These are phyloP conservation scores for Backusella mclennaniae DNA, from an alignment of 192 early-diverging fungal genomes.

Conservation along the genomic window DNA sequence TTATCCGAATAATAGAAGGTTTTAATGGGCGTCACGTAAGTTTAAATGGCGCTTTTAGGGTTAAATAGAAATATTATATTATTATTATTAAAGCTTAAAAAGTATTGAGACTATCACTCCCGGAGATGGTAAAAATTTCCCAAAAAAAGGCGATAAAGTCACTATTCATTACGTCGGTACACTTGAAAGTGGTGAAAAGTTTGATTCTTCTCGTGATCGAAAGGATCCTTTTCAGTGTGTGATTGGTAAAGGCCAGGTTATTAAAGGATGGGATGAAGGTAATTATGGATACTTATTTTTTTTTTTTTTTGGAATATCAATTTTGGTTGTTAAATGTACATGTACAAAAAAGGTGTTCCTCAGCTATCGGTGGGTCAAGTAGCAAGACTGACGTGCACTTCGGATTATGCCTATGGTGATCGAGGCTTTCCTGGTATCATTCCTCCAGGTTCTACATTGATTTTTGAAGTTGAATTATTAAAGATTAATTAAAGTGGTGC, in stretches of 20 bases:
- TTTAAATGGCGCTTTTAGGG: background rate
- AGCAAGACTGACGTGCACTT: constrained; percentile 79
- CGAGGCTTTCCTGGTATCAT: constrained; percentile 39
- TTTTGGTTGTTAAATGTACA: background rate
- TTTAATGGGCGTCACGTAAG: background rate
- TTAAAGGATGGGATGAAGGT: constrained; percentile 69
- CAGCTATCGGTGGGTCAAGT: constrained; percentile 89
- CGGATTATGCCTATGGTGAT: constrained; percentile 63
- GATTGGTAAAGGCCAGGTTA: constrained; percentile 94
- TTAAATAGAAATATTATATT: background rate
- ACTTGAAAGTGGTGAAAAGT: constrained; percentile 70
- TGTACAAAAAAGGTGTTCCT: constrained; percentile 70
- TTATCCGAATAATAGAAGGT: background rate
- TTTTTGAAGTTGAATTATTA: constrained; percentile 38
- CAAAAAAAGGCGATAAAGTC: constrained; percentile 65
- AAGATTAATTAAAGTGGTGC: constrained; percentile 21
- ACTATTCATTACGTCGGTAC: constrained; percentile 67
- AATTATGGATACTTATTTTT: background rate
- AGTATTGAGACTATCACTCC: constrained; percentile 36
- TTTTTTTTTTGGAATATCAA: background rate
- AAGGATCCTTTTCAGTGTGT: constrained; percentile 79
- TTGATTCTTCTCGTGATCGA: constrained; percentile 89
- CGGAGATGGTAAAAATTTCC: constrained; percentile 52
- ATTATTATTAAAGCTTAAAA: background rate
- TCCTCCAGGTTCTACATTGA: constrained; percentile 35